These are phyloP conservation scores for Suillus spraguei DNA, from an alignment of 768 basidiomycete genomes.

Conservation along the genomic window DNA sequence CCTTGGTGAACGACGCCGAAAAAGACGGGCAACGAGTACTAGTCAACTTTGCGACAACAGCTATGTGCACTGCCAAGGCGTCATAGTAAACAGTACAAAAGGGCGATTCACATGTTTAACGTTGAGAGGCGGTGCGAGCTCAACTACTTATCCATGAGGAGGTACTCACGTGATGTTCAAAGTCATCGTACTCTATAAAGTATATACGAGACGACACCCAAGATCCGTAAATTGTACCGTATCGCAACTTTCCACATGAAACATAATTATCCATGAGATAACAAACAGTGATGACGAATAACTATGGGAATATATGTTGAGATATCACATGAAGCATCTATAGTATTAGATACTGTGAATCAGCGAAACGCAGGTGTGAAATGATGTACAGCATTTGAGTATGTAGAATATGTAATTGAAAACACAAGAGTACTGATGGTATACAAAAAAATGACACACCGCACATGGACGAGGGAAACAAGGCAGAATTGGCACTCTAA, in stretches of 20 bases:
- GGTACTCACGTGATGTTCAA: neutral
- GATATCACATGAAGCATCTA: slow-evolving; percentile 22
- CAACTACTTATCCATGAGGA: slow-evolving; percentile 27
- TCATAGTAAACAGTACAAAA: slow-evolving; percentile 68
- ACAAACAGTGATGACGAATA: slow-evolving; percentile 11
- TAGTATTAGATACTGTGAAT: slow-evolving; percentile 23
- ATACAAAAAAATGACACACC: slow-evolving; percentile 21
- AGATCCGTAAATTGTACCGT: neutral
- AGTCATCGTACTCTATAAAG: too few species aligned
- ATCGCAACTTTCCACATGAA: neutral
- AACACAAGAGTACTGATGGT: slow-evolving; percentile 27
- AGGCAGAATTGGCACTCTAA: neutral
- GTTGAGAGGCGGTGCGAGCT: slow-evolving; percentile 59
- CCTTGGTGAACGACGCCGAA: neutral
- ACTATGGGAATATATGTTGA: slow-evolving; percentile 8
- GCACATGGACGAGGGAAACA: slow-evolving; percentile 5
- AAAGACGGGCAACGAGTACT: slow-evolving; percentile 43
- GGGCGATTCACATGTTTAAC: slow-evolving; percentile 48
- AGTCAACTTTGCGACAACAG: slow-evolving; percentile 59
- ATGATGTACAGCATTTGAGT: slow-evolving; percentile 14
- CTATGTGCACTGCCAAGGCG: slow-evolving; percentile 73
- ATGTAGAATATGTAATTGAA: slow-evolving; percentile 9
- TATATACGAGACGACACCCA: too few species aligned
- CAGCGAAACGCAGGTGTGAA: slow-evolving; percentile 17
- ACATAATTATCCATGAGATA: slow-evolving; percentile 4